phyloP scores from a whole-genome alignment of 2,329 filamentous ascomycete genomes.

The Colletotrichum siamense region DNA sequence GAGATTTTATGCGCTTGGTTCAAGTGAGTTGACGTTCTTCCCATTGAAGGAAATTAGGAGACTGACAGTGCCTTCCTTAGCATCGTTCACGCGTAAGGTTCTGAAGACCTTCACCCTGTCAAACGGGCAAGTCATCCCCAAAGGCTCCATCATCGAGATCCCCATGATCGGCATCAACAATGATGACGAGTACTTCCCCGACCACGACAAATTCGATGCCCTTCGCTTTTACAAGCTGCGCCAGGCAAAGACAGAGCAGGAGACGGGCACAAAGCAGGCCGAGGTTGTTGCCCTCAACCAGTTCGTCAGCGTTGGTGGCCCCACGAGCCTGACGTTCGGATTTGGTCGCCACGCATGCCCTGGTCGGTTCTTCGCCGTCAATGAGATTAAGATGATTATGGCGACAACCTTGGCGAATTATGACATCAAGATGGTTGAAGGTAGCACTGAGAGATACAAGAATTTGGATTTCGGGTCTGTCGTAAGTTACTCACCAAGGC shows the following conservation, averaged over 20 bases:
- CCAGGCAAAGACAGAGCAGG: neutral
- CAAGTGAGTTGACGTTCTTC: slow-evolving; percentile 32
- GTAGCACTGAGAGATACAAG: slow-evolving; percentile 19
- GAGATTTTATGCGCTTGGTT: slow-evolving; percentile 32
- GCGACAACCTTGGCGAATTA: slow-evolving; percentile 45
- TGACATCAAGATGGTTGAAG: slow-evolving; percentile 37
- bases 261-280: neutral
- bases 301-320: slow-evolving; percentile 44
- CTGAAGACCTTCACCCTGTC: slow-evolving; percentile 56
- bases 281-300: slow-evolving; percentile 28
- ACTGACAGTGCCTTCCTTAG: too few relatives aligned
- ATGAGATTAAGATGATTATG: slow-evolving; percentile 51
- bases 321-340: slow-evolving; percentile 41
- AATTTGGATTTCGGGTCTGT: neutral
- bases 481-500: neutral
- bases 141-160: slow-evolving; percentile 48
- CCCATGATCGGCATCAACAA: slow-evolving; percentile 39
- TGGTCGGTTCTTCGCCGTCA: slow-evolving; percentile 49
- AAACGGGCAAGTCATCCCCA: slow-evolving; percentile 55
- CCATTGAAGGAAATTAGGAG: fast-evolving
- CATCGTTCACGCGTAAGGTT: slow-evolving; percentile 54
- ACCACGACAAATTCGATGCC: slow-evolving; percentile 32
- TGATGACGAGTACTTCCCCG: slow-evolving; percentile 39
- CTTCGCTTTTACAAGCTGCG: slow-evolving; percentile 13
- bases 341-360: slow-evolving; percentile 46